Evolutionary conservation across 495 filamentous ascomycete genomes (phyloP).

Genomic region (Xylaria grammica): DNA sequence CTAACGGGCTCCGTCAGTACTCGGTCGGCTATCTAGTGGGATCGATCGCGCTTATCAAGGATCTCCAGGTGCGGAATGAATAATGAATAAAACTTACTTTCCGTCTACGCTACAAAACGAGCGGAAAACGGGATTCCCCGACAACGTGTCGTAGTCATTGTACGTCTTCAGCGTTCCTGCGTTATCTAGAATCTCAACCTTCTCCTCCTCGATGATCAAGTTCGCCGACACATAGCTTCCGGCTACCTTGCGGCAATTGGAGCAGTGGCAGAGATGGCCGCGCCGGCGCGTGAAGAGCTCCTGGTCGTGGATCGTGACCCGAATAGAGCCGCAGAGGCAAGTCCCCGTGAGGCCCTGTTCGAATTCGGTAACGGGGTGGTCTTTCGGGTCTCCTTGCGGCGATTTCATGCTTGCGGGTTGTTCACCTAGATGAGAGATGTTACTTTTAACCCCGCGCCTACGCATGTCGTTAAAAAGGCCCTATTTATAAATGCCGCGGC

Average conservation of each 20-base stretch:
- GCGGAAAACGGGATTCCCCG: constrained; percentile 44
- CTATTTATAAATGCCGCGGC: constrained; percentile 4
- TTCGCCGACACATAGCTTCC: constrained; percentile 41
- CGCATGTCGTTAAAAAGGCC: background rate
- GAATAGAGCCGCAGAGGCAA: constrained; percentile 46
- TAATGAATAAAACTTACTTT: constrained; percentile 44
- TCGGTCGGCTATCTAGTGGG: background rate
- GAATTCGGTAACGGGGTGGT: constrained; percentile 14
- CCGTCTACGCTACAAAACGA: constrained; percentile 49
- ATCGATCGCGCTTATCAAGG: background rate
- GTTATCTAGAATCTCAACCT: constrained; percentile 43
- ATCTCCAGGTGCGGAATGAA: background rate
- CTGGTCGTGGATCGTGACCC: constrained; percentile 42
- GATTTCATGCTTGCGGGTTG: constrained; percentile 1
- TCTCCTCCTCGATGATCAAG: constrained; percentile 45
- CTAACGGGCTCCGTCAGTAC: constrained; percentile 25
- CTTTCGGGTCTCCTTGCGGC: constrained; percentile 18
- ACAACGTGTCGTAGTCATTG: constrained; percentile 40
- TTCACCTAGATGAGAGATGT: background rate
- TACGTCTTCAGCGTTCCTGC: constrained; percentile 42
- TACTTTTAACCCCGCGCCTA: background rate
- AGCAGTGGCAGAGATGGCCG: constrained; percentile 38
- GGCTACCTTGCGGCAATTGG: constrained; percentile 40
- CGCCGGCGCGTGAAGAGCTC: constrained; percentile 43
- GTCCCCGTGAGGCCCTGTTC: constrained; percentile 33